Base-by-base conservation (phyloP, 2,329 filamentous ascomycete species). In the Coniochaeta sp. region DNA sequence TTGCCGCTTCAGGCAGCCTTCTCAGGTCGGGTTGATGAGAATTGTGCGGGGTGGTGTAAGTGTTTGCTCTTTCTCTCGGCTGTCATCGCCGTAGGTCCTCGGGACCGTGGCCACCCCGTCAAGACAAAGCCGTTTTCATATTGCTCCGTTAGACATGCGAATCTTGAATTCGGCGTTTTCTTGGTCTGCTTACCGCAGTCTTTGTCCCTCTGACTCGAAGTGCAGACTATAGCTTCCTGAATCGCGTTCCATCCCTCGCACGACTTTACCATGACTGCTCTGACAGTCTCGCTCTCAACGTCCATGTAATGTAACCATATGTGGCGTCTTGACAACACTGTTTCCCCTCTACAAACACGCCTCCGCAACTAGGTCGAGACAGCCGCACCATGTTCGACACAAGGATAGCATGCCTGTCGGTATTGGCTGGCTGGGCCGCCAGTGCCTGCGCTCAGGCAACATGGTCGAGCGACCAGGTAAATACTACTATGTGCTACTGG, bases 401-500 rank as follows among this genome's bases (percentile, higher is more conserved):
- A 34, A 69, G 59, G 38, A 64, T 71, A 67, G 61, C 67, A 47
- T 61, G 64, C 58, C 44, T 71, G 61, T 67, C 68, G 47, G 62
- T 72, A 54, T 54, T 68, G 61, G 69, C 70, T 62, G 64, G 65
- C 60, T 65, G 66, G 36, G 67, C 66, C 52, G 68, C 68, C 50
- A 59, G 70, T 33, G 72, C 64, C 47, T 50, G 65, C 34, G 79
- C 76, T 19, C 81, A 76, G 68, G 67, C 75, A 59, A 70, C 71
- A 72, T 87, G 84, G 84, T 59, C 66, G n/a, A 52, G 70, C 1
- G 71, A 73, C 40, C 81, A 88, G 68, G 72, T 83, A 59, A 86
- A 82, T 67, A 77, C 81, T 6, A 81, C 80, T 16, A 82, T 89
- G 69, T 89, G 85, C 69, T 71, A 70, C 56, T 89, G 87, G 87